Conservation (phyloP, 768 basidiomycete species). For the Panaeolus papilionaceus region DNA sequence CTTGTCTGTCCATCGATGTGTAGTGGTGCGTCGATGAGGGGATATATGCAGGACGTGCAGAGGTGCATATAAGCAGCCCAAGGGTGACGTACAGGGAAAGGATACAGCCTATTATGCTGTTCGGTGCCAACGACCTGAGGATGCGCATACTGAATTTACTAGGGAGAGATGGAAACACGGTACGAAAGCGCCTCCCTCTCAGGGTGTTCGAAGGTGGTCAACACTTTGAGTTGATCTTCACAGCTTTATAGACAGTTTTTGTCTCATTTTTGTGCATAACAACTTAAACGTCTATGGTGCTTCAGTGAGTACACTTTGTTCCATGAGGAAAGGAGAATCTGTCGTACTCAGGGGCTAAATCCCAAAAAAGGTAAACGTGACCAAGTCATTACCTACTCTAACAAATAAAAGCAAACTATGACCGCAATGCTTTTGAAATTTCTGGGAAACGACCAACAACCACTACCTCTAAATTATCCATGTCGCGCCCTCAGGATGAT, state of each 20-base stretch:
- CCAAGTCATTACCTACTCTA: background rate
- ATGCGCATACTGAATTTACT: background rate
- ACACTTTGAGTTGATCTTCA: background rate
- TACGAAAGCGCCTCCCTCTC: background rate
- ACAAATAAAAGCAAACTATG: slow-evolving; percentile 23
- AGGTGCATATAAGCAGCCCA: background rate
- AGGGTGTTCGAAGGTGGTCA: background rate
- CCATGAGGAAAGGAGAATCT: slow-evolving; percentile 2
- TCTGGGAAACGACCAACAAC: slow-evolving; percentile 10
- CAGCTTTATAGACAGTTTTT: background rate
- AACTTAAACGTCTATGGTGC: background rate
- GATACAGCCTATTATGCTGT: background rate
- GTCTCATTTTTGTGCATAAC: background rate
- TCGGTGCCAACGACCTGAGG: background rate
- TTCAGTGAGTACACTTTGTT: background rate
- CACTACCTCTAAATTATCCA: slow-evolving; percentile 31
- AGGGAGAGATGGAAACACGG: background rate
- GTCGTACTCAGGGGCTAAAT: background rate
- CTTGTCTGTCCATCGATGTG: slow-evolving; percentile 1
- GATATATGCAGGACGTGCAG: background rate
- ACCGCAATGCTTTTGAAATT: slow-evolving; percentile 1
- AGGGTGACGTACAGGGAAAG: background rate
- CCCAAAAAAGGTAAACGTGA: background rate
- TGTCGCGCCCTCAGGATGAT: slow-evolving; percentile 84
- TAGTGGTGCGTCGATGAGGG: background rate